Conservation (phyloP, 2,329 filamentous ascomycete species). For the Aspergillus clavatus region DNA sequence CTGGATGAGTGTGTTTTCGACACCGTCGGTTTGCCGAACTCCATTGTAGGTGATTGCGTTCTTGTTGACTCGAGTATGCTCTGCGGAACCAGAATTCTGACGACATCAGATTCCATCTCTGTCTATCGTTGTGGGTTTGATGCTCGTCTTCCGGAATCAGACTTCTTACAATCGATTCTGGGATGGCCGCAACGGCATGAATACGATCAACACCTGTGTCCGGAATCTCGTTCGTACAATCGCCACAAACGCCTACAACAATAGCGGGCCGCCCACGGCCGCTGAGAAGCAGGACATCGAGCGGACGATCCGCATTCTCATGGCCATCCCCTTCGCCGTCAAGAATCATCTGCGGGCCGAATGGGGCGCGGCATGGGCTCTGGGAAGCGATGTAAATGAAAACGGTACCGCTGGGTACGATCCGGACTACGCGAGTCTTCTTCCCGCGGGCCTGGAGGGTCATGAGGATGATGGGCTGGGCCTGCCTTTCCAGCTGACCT, state of each 20-base stretch:
- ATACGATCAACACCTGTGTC: conserved; percentile 53
- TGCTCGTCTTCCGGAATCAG: conserved; percentile 63
- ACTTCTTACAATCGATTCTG: conserved; percentile 63
- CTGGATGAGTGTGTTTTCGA: conserved; percentile 50
- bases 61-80: no score
- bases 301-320: conserved; percentile 52
- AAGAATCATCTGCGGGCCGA: conserved; percentile 62
- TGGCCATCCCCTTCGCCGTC: conserved; percentile 59
- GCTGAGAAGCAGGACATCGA: conserved; percentile 55
- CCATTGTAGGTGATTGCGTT: conserved; percentile 44
- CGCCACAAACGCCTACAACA: conserved; percentile 45
- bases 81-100: no score
- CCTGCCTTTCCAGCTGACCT: conserved; percentile 56
- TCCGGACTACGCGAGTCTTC: conserved; percentile 48
- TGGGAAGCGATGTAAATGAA: conserved; percentile 29
- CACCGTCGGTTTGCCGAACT: conserved; percentile 52
- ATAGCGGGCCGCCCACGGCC: conserved; percentile 28
- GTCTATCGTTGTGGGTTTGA: conserved; percentile 62
- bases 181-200: conserved; percentile 56
- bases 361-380: conserved; percentile 49
- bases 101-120: conserved; percentile 51
- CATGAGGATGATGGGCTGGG: conserved; percentile 57
- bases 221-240: conserved; percentile 57
- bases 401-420: conserved; percentile 30
- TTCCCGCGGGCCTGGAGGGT: conserved; percentile 48